A percentile compares a stretch with the other conserved stretches of the same genome.
Evolutionary conservation across 495 filamentous ascomycete genomes (phyloP).

Genomic region (Sphaerosporella brunnea): DNA sequence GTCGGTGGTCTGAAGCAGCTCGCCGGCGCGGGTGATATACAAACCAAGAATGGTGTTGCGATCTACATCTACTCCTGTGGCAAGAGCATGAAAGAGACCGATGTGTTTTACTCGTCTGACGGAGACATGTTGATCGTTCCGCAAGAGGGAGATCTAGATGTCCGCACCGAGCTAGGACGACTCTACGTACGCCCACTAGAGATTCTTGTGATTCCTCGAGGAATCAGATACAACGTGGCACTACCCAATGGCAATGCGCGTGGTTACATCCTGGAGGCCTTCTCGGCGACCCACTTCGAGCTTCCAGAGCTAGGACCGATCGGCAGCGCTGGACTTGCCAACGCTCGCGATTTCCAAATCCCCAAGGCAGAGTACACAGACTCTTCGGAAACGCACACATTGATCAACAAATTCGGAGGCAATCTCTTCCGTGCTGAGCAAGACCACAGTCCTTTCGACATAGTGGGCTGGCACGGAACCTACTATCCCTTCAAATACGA

Average conservation of each 20-base stretch:
- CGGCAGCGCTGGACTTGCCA: slow-evolving; percentile 69
- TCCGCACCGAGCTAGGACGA: slow-evolving; percentile 59
- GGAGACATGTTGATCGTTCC: slow-evolving; percentile 72
- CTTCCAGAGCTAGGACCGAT: slow-evolving; percentile 78
- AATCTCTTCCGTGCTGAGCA: slow-evolving; percentile 57
- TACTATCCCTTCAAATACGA: slow-evolving; percentile 81
- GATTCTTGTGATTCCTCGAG: slow-evolving; percentile 69
- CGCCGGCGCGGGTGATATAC: slow-evolving; percentile 68
- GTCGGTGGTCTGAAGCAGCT: slow-evolving; percentile 62
- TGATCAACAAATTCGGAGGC: slow-evolving; percentile 65
- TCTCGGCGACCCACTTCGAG: slow-evolving; percentile 47
- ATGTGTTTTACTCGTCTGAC: slow-evolving; percentile 70
- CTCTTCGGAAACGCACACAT: slow-evolving; percentile 30
- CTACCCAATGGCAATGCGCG: slow-evolving; percentile 37
- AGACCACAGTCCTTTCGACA: slow-evolving; percentile 60
- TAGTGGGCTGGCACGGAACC: slow-evolving; percentile 61
- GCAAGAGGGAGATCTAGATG: slow-evolving; percentile 64
- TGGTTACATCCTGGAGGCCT: slow-evolving; percentile 73
- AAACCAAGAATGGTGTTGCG: slow-evolving; percentile 58
- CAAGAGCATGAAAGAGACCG: slow-evolving; percentile 48
- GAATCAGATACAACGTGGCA: slow-evolving; percentile 59
- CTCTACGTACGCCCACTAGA: slow-evolving; percentile 67
- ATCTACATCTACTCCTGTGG: slow-evolving; percentile 68
- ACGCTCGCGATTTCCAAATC: slow-evolving; percentile 70
- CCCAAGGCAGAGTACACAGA: slow-evolving; percentile 48